Conservation (phyloP, 202 grass and related monocot genomes). For the Schoenoplectus tabernaemontani region DNA sequence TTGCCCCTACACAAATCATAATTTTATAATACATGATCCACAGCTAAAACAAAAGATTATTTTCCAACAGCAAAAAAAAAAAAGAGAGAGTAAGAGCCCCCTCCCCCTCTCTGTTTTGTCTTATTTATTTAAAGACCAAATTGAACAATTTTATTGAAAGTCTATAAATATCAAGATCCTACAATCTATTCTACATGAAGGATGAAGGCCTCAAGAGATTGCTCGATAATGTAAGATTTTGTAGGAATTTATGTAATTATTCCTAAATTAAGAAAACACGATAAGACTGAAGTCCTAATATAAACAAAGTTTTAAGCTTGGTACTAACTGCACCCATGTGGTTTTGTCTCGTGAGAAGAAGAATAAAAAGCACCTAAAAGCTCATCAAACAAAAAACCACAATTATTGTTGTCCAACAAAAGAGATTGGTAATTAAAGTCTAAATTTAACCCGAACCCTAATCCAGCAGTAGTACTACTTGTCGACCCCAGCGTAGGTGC, state of each 20-base stretch:
- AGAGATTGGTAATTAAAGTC: constrained; percentile 23
- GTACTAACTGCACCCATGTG: constrained; percentile 21
- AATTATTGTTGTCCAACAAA: constrained; percentile 23
- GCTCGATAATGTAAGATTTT: not conserved
- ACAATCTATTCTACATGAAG: not conserved
- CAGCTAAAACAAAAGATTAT: not conserved
- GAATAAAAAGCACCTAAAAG: constrained; percentile 13
- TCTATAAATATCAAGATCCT: not conserved
- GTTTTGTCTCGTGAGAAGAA: constrained; percentile 23
- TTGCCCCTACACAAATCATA: not conserved
- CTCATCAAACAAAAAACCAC: constrained; percentile 19
- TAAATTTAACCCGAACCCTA: constrained; percentile 23
- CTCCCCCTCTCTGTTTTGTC: not conserved
- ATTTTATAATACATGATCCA: not conserved
- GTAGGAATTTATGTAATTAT: constrained; percentile 2
- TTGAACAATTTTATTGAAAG: not conserved
- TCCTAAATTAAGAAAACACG: not conserved
- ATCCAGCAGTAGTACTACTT: not conserved
- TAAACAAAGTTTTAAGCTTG: constrained; percentile 10
- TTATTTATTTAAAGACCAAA: not conserved
- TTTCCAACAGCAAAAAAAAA: not conserved
- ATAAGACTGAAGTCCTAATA: constrained; percentile 21
- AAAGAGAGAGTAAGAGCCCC: not conserved
- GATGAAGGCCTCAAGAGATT: not conserved
- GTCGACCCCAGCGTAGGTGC: constrained; percentile 23